Base-by-base conservation (phyloP, 2,329 filamentous ascomycete species). In the Nectriaceae sp. region DNA sequence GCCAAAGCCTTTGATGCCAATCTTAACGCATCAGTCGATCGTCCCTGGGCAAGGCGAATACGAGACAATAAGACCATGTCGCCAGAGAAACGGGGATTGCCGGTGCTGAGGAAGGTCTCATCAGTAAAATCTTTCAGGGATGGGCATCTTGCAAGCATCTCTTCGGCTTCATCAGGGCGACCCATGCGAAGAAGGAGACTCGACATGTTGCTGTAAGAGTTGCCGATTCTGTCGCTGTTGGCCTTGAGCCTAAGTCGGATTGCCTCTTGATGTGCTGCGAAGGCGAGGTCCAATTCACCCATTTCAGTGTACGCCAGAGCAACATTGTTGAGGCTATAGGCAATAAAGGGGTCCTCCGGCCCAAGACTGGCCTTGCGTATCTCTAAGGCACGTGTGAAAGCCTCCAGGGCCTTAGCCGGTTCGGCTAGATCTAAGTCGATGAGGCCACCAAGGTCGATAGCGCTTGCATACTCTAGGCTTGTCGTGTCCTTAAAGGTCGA, bases 141-240 rank as follows among this genome's bases (percentile, higher is more conserved):
- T 1, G 63, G 65, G 40, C 69, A 69, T 38, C 55, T 54, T 37
- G 57, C 59, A 40, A 52, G n/a, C 52, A 56, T 44, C 49, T 55
- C 57, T 49, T 71, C 63, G 6, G 69, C 65, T 37, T 69, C 64
- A 49, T 71, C 56, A 8, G 67, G 59, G 29, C 59, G 56, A 4
- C 59, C 59, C 66, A 68, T 67, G 18, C 64, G 56, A 4, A 71
- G 58, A 6, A 70, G 55, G 10, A 68, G 52, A 44, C 67, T 67
- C 1, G 67, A 59, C 64, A 70, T 62, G 48, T 70, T 70, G 53
- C 66, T 70, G 46, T 70, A 71, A 13, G 66, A 70, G 52, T 72
- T 70, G 5, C 65, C 67, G 39, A 70, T 65, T 21, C 65, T 47
- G 45, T 65, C 62, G 39, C 62, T 67, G 19, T 65, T 63, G 33